Conservation (phyloP, 306 rosid species). For the Corylus heterophylla region DNA sequence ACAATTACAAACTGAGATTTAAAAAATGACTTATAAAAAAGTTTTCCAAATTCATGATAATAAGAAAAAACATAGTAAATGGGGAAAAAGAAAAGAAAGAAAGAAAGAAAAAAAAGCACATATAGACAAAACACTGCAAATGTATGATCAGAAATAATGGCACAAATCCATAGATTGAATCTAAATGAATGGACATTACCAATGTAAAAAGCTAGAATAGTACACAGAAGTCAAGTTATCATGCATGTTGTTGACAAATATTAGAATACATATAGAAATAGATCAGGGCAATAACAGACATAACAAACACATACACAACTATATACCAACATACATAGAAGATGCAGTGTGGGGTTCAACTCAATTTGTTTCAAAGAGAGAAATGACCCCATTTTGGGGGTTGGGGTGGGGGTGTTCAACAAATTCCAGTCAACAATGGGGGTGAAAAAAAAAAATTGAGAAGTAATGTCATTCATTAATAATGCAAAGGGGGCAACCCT, state of each 20-base stretch:
- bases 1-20: not conserved
- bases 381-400: slow-evolving; percentile 6
- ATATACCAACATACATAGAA: no score
- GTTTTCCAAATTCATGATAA: not conserved
- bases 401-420: slow-evolving; percentile 8
- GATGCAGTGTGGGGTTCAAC: not conserved
- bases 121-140: not conserved
- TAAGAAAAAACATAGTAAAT: slow-evolving; percentile 5
- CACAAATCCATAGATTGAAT: not conserved
- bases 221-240: not conserved
- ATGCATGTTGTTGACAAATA: not conserved
- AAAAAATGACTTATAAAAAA: slow-evolving; percentile 7
- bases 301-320: no score
- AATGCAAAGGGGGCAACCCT: no score
- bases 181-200: not conserved
- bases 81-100: slow-evolving; percentile 5
- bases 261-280: not conserved
- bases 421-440: not conserved
- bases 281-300: not conserved
- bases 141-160: not conserved
- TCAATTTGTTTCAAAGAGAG: not conserved
- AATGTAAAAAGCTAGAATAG: not conserved
- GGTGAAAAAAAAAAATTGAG: no score
- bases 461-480: no score
- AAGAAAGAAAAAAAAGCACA: not conserved